Evolutionary conservation across 2,329 filamentous ascomycete species (phyloP).

Genomic region (Aspergillus persii): DNA sequence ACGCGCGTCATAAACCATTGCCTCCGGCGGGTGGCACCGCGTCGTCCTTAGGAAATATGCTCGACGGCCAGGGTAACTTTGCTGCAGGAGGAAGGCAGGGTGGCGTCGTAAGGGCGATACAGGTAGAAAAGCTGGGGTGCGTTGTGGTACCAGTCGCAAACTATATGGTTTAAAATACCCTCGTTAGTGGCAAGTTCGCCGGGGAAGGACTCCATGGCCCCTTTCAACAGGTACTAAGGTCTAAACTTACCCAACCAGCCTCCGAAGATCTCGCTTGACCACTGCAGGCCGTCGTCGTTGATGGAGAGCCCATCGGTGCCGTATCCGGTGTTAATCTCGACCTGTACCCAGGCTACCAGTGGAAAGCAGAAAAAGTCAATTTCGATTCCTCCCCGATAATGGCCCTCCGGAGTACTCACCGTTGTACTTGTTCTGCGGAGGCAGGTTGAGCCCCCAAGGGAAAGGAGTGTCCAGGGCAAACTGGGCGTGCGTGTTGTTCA

Average conservation of each 20-base stretch:
- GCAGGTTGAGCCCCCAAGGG: constrained; percentile 32
- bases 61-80: constrained; percentile 30
- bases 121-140: constrained; percentile 41
- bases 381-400: not conserved
- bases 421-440: constrained; percentile 31
- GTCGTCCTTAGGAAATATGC: constrained; percentile 21
- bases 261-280: constrained; percentile 29
- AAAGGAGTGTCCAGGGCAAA: constrained; percentile 29
- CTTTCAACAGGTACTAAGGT: not conserved
- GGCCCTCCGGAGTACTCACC: constrained; percentile 25
- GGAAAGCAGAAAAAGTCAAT: not conserved
- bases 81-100: constrained; percentile 34
- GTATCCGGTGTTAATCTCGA: constrained; percentile 36
- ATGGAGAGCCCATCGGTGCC: constrained; percentile 32
- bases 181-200: constrained; percentile 4
- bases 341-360: constrained; percentile 35
- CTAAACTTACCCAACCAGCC: constrained; percentile 41
- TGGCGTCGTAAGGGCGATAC: constrained; percentile 20
- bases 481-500: constrained; percentile 35
- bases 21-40: not conserved
- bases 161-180: constrained; percentile 17
- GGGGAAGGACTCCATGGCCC: not conserved
- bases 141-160: constrained; percentile 42
- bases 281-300: constrained; percentile 25
- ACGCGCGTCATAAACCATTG: constrained; percentile 15